These are phyloP conservation scores for Lactarius pseudohatsudake DNA, from an alignment of 768 basidiomycete genomes.

Conservation along the genomic window DNA sequence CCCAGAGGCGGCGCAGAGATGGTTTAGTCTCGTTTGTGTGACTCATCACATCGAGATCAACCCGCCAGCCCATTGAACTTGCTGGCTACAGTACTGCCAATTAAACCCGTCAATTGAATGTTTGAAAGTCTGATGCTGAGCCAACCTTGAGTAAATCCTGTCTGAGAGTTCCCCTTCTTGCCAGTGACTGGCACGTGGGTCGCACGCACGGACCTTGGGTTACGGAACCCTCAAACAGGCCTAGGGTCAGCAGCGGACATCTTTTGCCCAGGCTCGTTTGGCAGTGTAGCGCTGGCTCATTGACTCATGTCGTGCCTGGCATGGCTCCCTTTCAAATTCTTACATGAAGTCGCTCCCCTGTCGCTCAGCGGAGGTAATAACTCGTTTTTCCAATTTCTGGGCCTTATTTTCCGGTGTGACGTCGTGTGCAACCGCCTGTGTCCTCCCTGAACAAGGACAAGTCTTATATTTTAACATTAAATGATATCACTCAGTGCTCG, in stretches of 20 bases:
- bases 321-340: neutral
- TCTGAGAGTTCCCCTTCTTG: no score
- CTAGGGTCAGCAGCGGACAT: no score
- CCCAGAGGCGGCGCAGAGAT: neutral
- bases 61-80: neutral
- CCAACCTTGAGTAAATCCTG: no score
- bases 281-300: neutral
- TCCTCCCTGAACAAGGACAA: neutral
- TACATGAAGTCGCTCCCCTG: neutral
- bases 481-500: neutral
- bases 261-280: no score
- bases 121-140: no score
- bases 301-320: neutral
- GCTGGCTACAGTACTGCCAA: no score
- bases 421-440: slow-evolving; percentile 1
- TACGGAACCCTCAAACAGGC: no score
- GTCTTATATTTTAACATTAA: neutral
- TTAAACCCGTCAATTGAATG: no score
- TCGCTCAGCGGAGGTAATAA: neutral
- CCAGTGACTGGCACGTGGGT: no score
- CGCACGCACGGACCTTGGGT: no score
- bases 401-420: neutral
- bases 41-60: neutral
- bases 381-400: neutral
- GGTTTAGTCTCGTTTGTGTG: neutral